These are phyloP conservation scores for Fraxinus dipetala DNA, from an alignment of 305 asterid genomes.

Conservation along the genomic window DNA sequence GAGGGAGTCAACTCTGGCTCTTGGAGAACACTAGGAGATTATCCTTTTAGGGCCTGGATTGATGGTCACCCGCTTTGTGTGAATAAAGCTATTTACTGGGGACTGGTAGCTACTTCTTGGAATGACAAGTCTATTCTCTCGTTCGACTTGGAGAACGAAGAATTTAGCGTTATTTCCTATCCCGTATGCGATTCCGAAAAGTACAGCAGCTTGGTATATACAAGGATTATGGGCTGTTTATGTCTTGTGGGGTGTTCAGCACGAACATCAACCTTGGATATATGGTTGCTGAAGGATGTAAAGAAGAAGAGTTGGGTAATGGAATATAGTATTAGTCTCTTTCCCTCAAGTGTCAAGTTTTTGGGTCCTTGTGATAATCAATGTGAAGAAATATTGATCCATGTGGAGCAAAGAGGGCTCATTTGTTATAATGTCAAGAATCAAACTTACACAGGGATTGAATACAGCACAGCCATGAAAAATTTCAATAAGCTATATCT, in stretches of 20 bases:
- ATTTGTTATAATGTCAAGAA: not conserved
- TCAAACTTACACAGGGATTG: constrained; percentile 5
- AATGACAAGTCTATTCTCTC: constrained; percentile 40
- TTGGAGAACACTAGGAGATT: constrained; percentile 38
- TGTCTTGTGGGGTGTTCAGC: constrained; percentile 40
- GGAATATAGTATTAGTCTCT: constrained; percentile 1
- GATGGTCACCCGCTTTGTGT: constrained; percentile 40
- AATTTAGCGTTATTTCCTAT: constrained; percentile 32
- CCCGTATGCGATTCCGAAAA: constrained; percentile 28
- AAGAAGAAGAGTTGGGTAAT: constrained; percentile 30
- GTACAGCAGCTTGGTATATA: constrained; percentile 35
- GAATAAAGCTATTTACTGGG: constrained; percentile 44
- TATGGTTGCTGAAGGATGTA: constrained; percentile 41
- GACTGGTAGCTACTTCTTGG: constrained; percentile 36
- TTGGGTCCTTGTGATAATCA: constrained; percentile 13
- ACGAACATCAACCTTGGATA: constrained; percentile 34
- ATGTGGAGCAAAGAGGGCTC: constrained; percentile 24
- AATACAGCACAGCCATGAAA: constrained; percentile 3
- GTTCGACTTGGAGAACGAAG: constrained; percentile 40
- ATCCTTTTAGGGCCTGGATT: constrained; percentile 41
- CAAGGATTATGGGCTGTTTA: constrained; percentile 36
- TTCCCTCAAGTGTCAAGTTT: not conserved
- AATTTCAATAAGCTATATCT: constrained; percentile 17
- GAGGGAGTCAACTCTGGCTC: constrained; percentile 33
- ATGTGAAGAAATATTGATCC: constrained; percentile 20